These are phyloP conservation scores for Raffaelea deltoideospora DNA, from an alignment of 2,329 filamentous ascomycete genomes.

Conservation along the genomic window DNA sequence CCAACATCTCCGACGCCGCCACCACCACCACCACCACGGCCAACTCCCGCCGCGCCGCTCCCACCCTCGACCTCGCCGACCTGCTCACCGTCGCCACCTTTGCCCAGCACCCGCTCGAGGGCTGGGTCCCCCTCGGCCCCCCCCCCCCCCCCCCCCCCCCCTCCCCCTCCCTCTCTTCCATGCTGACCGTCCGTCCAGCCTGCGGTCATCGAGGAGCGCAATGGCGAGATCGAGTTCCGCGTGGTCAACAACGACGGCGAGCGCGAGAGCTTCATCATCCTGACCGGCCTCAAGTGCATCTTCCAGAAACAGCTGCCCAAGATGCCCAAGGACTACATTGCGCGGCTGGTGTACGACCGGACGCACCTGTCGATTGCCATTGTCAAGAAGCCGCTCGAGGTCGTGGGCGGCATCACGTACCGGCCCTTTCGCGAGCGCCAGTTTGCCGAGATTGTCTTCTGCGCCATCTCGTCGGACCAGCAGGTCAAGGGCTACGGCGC, in stretches of 20 bases:
- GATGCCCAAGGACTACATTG: constrained; percentile 99
- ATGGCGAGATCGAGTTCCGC: constrained; percentile 88
- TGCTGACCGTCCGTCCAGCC: too few species aligned
- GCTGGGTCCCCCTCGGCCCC: constrained; percentile 29
- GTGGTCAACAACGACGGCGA: constrained; percentile 94
- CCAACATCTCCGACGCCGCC: too few species aligned
- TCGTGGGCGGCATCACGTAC: constrained; percentile 95
- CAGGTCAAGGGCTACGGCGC: constrained; percentile 98
- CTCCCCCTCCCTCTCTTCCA: too few species aligned
- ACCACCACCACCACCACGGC: constrained; percentile 5
- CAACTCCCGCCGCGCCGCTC: constrained; percentile 44
- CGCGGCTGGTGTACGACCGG: constrained; percentile 89
- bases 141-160: constrained; percentile 20
- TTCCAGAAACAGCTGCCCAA: constrained; percentile 98
- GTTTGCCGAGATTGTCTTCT: constrained; percentile 98
- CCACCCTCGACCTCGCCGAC: constrained; percentile 59
- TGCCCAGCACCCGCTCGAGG: constrained; percentile 49
- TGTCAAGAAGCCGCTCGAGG: constrained; percentile 87
- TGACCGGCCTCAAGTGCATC: constrained; percentile 92
- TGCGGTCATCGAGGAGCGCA: constrained; percentile 83
- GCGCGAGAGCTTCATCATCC: constrained; percentile 78
- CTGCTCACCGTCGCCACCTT: constrained; percentile 48
- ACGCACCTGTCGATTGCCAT: constrained; percentile 95
- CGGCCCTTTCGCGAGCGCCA: constrained; percentile 80
- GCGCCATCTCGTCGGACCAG: constrained; percentile 91